Percentiles rank a stretch among this genome's conserved stretches.
These are phyloP conservation scores for Epicoccum nigrum DNA, from an alignment of 2,329 filamentous ascomycete species.

Conservation along the genomic window DNA sequence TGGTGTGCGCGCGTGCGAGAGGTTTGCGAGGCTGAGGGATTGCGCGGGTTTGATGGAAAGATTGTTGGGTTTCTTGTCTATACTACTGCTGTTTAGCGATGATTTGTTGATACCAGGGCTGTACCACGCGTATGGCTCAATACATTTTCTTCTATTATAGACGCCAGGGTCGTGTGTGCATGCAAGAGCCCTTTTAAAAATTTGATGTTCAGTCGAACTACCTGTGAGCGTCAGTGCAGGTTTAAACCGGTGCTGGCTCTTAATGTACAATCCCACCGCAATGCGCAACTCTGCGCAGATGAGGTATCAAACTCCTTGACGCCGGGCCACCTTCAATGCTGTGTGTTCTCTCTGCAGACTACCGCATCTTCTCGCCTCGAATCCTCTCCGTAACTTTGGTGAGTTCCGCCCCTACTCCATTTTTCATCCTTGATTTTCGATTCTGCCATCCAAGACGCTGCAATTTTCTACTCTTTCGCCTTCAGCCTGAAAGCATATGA, in stretches of 20 bases:
- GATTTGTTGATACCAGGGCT: slow-evolving; percentile 16
- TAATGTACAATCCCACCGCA: slow-evolving; percentile 23
- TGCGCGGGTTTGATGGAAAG: neutral
- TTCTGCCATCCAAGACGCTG: neutral
- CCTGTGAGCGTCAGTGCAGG: slow-evolving; percentile 6
- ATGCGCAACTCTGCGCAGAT: slow-evolving; percentile 13
- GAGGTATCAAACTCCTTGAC: slow-evolving; percentile 29
- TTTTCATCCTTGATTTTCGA: too few species aligned
- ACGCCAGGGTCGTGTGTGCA: neutral
- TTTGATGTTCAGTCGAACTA: slow-evolving; percentile 5
- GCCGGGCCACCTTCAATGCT: slow-evolving; percentile 11
- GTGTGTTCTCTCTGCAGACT: neutral
- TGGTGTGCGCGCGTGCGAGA: too few species aligned
- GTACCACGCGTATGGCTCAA: slow-evolving; percentile 5
- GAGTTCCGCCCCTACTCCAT: too few species aligned
- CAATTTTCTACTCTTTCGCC: neutral
- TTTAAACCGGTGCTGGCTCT: slow-evolving; percentile 1
- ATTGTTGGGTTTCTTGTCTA: neutral
- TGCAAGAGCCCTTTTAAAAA: neutral
- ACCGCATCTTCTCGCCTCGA: too few species aligned
- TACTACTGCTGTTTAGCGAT: slow-evolving; percentile 2
- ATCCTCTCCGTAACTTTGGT: too few species aligned
- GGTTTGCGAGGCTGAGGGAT: neutral
- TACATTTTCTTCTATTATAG: neutral
- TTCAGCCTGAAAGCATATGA: neutral